A percentile compares a stretch with the other conserved stretches of the same genome.
These are phyloP conservation scores for Eutypella sp. DNA, from an alignment of 2,329 filamentous ascomycete genomes.

Conservation along the genomic window DNA sequence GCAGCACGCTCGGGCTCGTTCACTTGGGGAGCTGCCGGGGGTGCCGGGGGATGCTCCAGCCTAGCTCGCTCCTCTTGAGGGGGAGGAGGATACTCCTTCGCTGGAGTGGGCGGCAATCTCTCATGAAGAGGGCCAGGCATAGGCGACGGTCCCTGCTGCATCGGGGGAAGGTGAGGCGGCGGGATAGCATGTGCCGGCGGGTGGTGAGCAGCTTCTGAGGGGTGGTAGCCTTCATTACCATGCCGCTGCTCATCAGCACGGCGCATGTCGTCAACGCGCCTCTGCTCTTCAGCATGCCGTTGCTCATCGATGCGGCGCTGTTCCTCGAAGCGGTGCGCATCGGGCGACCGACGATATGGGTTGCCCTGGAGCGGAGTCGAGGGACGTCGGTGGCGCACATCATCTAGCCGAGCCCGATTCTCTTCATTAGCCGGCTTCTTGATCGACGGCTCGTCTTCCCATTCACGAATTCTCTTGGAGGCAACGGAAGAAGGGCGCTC, in stretches of 20 bases:
- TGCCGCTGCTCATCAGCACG: constrained; percentile 60
- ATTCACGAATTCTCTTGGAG: constrained; percentile 83
- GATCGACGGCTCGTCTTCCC: constrained; percentile 74
- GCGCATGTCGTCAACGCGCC: constrained; percentile 52
- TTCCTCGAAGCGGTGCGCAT: constrained; percentile 62
- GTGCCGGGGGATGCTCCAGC: constrained; percentile 40
- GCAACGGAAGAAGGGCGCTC: constrained; percentile 76
- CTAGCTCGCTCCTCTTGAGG: constrained; percentile 54
- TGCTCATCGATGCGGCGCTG: constrained; percentile 55
- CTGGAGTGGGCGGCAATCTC: constrained; percentile 38
- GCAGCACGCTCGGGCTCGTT: constrained; percentile 79
- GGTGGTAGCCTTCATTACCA: constrained; percentile 76
- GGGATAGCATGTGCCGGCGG: constrained; percentile 60
- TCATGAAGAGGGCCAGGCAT: constrained; percentile 51
- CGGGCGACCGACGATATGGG: constrained; percentile 70
- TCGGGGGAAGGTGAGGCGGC: constrained; percentile 54
- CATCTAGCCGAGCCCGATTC: constrained; percentile 78
- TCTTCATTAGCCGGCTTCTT: constrained; percentile 92
- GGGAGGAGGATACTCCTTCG: constrained; percentile 52
- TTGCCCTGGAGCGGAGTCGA: constrained; percentile 70
- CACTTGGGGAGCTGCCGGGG: constrained; percentile 38
- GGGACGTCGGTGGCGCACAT: constrained; percentile 72
- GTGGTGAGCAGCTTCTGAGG: constrained; percentile 88
- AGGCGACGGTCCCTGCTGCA: constrained; percentile 55
- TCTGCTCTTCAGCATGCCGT: constrained; percentile 49